Percentiles rank a stretch among this genome's conserved stretches.
These are phyloP conservation scores for Venturia oleaginea DNA, from an alignment of 2,329 filamentous ascomycete species.

Conservation along the genomic window DNA sequence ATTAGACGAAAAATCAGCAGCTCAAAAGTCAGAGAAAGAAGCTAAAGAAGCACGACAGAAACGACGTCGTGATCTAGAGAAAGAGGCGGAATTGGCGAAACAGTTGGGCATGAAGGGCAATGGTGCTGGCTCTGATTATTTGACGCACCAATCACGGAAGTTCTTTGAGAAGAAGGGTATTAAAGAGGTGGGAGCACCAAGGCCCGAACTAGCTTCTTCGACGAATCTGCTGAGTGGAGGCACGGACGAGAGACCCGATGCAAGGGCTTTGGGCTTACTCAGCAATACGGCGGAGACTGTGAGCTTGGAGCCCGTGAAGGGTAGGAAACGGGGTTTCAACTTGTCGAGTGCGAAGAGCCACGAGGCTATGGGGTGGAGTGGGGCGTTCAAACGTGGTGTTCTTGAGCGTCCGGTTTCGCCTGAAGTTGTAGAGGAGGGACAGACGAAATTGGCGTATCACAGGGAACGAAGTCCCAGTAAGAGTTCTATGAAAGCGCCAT, in stretches of 20 bases:
- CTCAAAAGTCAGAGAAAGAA: conserved; percentile 39
- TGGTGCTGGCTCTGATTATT: conserved; percentile 7
- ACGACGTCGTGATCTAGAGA: conserved; percentile 54
- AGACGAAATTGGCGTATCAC: conserved; percentile 13
- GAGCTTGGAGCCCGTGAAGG: conserved; percentile 35
- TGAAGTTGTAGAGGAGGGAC: conserved; percentile 16
- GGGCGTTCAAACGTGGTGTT: conserved; percentile 34
- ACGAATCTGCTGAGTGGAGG: conserved; percentile 12
- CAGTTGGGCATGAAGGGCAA: conserved; percentile 42
- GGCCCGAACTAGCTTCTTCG: conserved; percentile 10
- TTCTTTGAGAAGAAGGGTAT: conserved; percentile 14
- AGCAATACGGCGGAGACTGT: conserved; percentile 34
- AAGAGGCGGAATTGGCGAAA: conserved; percentile 64
- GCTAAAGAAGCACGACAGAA: conserved; percentile 3
- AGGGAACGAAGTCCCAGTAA: conserved; percentile 21
- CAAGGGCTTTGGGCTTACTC: conserved; percentile 34
- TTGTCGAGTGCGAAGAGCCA: conserved; percentile 22
- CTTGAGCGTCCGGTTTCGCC: conserved; percentile 24
- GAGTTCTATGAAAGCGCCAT: conserved; percentile 21
- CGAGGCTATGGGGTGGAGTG: conserved; percentile 41
- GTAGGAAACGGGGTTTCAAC: conserved; percentile 22
- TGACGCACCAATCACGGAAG: conserved; percentile 14
- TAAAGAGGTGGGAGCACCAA: conserved; percentile 17
- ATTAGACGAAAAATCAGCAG: conserved; percentile 50
- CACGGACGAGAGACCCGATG: conserved; percentile 20